Base-by-base conservation (phyloP, 2,329 filamentous ascomycete species). In the Paracamarosporium sp. region DNA sequence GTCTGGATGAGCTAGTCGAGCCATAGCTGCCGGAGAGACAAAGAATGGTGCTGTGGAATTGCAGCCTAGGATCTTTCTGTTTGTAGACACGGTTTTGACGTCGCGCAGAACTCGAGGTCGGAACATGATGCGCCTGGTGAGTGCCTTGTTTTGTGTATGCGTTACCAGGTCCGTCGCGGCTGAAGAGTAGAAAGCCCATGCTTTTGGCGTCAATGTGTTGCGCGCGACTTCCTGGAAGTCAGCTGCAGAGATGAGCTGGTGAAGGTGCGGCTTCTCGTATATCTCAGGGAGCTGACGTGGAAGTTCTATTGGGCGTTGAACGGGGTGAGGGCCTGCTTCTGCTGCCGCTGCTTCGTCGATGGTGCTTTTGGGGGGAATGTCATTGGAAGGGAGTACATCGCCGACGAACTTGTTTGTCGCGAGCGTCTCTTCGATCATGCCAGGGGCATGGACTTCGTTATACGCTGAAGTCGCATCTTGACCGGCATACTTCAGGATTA, bases 161-260 rank as follows among this genome's bases (percentile, higher is more conserved):
- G 81, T 83, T 31, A 80, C 70, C 50, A 81, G 79, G 40, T 83
- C 80, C 1, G 83, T 84, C 0, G 82, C 81, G 1, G 80, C 83
- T 1, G 79, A 81, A n/a, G 76, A 78, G 67, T 83, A 84, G 59
- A 79, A 80, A 0, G 75, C 78, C 76, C 76, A 80, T 36, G 77
- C 74, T 60, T 80, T 79, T 48, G 71, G 69, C 8, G 67, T 71
- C 30, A 76, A 61, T 1, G 72, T 76, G 11, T 69, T 66, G 24
- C 69, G 62, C 5, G 80, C 79, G 8, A 78, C 74, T 4, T 73
- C 63, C 60, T 81, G 78, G 56, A 82, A 81, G 62, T 81, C 80
- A 67, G 15, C 72, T 67, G 56, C 75, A 78, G 45, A 81, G 81
- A 64, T 3, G 74, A 68, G 24, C 67, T 60, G 36, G 36, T 40